A percentile compares a stretch with the other conserved stretches of the same genome.
phyloP scores from a whole-genome alignment of 2,329 filamentous ascomycete species.

The Alternaria novae-zelandiae region DNA sequence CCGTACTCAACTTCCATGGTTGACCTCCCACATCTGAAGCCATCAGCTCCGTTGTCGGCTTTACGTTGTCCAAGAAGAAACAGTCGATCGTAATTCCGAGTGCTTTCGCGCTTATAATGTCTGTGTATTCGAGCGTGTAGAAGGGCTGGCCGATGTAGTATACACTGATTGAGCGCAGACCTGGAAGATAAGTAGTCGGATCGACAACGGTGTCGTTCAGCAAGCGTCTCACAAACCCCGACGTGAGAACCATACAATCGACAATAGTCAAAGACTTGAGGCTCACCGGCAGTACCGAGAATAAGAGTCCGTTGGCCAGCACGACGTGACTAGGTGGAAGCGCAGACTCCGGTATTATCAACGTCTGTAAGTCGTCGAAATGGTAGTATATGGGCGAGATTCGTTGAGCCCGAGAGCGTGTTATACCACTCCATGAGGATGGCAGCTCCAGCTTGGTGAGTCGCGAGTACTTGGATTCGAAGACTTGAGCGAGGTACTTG shows the following conservation, averaged over 20 bases:
- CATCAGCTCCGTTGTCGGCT: neutral
- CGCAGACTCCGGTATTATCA: neutral
- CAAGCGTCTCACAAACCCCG: neutral
- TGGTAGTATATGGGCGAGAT: neutral
- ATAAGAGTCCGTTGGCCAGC: neutral
- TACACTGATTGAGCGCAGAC: neutral
- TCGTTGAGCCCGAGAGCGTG: neutral
- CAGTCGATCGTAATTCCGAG: neutral
- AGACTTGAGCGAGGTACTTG: neutral
- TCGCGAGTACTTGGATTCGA: neutral
- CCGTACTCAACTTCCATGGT: neutral
- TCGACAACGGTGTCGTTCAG: neutral
- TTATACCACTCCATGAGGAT: neutral
- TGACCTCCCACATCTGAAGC: neutral
- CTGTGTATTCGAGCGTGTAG: neutral
- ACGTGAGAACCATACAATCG: neutral
- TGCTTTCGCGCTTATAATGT: neutral
- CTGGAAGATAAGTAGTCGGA: neutral
- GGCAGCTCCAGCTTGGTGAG: neutral
- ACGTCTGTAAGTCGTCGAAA: neutral
- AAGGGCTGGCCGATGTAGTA: neutral
- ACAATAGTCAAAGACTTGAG: neutral
- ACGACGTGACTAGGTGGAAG: neutral
- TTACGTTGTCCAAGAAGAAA: neutral
- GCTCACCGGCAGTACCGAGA: neutral